Conservation (phyloP, 768 basidiomycete genomes). For the Macrolepiota dolichaula region DNA sequence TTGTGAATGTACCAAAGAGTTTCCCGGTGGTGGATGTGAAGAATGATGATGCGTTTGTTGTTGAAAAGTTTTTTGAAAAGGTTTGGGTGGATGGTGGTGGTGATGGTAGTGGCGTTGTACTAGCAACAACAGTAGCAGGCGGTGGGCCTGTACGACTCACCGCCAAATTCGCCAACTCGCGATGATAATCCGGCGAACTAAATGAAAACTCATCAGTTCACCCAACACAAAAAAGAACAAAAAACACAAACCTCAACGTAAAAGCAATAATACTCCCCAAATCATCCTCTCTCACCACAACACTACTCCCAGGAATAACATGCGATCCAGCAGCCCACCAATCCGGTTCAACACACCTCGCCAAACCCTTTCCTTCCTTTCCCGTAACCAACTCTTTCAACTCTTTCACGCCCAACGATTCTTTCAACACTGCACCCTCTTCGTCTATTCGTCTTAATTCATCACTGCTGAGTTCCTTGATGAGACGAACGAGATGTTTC, state of each 20-base stretch:
- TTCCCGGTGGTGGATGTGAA: slow-evolving; percentile 45
- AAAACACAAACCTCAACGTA: slow-evolving; percentile 55
- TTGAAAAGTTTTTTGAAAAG: not conserved
- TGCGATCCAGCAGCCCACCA: slow-evolving; percentile 67
- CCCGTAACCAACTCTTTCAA: not conserved
- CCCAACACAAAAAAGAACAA: not conserved
- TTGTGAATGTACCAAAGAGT: slow-evolving; percentile 40
- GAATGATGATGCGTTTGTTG: slow-evolving; percentile 36
- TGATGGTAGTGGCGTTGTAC: no score
- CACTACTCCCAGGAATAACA: slow-evolving; percentile 61
- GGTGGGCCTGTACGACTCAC: slow-evolving; percentile 21
- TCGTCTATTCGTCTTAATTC: no score
- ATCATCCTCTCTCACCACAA: slow-evolving; percentile 67
- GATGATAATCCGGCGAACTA: slow-evolving; percentile 60
- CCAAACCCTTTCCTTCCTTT: not conserved
- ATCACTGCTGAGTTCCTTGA: no score
- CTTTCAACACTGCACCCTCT: not conserved
- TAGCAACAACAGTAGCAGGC: no score
- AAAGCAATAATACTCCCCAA: slow-evolving; percentile 81
- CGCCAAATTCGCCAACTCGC: slow-evolving; percentile 40
- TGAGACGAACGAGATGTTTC: slow-evolving; percentile 48
- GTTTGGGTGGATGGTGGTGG: slow-evolving; percentile 22
- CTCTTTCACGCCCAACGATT: slow-evolving; percentile 11
- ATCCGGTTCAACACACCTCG: slow-evolving; percentile 39
- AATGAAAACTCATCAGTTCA: not conserved